Evolutionary conservation across 805 yeast species (phyloP).

Genomic region (Wickerhamomyces silvicola): DNA sequence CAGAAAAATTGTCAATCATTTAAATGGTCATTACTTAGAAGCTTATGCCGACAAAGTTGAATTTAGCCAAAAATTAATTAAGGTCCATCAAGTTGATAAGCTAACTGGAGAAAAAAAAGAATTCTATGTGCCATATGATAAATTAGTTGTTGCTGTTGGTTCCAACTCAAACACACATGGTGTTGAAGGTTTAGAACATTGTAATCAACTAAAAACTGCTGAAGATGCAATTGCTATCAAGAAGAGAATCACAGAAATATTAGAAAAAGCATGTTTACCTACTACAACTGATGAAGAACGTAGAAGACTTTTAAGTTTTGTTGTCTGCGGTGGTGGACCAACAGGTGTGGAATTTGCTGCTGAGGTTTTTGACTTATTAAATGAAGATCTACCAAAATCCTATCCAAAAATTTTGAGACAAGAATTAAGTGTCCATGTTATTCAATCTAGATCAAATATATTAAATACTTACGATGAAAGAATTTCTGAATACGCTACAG

Average conservation of each 20-base stretch:
- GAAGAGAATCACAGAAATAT: slow-evolving; percentile 44
- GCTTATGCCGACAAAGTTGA: slow-evolving; percentile 56
- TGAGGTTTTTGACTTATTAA: slow-evolving; percentile 58
- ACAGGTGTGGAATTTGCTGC: slow-evolving; percentile 74
- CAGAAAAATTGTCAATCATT: slow-evolving; percentile 44
- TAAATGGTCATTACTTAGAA: slow-evolving; percentile 56
- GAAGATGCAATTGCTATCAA: slow-evolving; percentile 56
- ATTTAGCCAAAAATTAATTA: slow-evolving; percentile 49
- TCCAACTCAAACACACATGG: slow-evolving; percentile 66
- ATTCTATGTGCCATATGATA: slow-evolving; percentile 68
- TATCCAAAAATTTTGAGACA: slow-evolving; percentile 59
- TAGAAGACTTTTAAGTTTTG: slow-evolving; percentile 52
- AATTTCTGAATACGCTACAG: slow-evolving; percentile 58
- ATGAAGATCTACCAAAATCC: slow-evolving; percentile 52
- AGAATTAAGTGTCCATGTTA: slow-evolving; percentile 58
- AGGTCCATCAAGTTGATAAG: slow-evolving; percentile 42
- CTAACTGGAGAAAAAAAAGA: slow-evolving; percentile 31
- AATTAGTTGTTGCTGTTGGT: slow-evolving; percentile 63
- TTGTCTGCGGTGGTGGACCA: slow-evolving; percentile 72
- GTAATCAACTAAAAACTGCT: slow-evolving; percentile 58
- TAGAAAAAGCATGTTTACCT: slow-evolving; percentile 61
- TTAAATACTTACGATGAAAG: slow-evolving; percentile 63
- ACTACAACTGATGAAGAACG: slow-evolving; percentile 60
- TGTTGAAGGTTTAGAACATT: slow-evolving; percentile 58
- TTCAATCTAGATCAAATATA: slow-evolving; percentile 63